These are phyloP conservation scores for Acanthamoeba sp. DNA, from an alignment of 208 protist species.

Conservation along the genomic window DNA sequence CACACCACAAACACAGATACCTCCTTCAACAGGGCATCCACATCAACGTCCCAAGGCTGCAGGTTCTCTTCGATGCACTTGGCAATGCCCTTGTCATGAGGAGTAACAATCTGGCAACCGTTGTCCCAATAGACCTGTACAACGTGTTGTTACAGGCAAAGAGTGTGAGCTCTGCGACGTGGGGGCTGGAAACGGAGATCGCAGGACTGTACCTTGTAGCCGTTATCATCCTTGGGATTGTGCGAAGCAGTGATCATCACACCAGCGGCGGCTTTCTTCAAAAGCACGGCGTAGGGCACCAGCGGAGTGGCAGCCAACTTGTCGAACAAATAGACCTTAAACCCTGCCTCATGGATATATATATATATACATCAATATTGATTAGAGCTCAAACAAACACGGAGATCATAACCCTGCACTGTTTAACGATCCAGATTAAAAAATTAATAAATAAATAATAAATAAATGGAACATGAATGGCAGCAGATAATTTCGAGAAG, in stretches of 20 bases:
- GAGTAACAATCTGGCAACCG: slow-evolving; percentile 93
- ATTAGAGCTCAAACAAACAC: background rate
- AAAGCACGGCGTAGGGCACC: slow-evolving; percentile 82
- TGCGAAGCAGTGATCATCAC: slow-evolving; percentile 99
- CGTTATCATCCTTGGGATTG: slow-evolving; percentile 99
- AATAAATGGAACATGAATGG: background rate
- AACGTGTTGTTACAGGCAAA: too few species aligned
- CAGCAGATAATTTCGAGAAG: background rate
- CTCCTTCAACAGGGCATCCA: background rate
- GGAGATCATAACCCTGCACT: too few species aligned
- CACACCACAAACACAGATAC: background rate
- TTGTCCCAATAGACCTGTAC: slow-evolving; percentile 96
- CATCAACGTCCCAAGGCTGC: slow-evolving; percentile 86
- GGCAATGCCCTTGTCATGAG: slow-evolving; percentile 95
- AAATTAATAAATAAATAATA: background rate
- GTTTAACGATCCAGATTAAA: background rate
- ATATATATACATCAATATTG: background rate
- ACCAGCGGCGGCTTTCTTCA: slow-evolving; percentile 88
- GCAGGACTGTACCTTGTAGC: slow-evolving; percentile 97
- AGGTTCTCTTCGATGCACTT: slow-evolving; percentile 93
- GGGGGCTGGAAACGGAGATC: too few species aligned
- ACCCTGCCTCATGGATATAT: background rate
- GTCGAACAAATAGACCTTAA: slow-evolving; percentile 8
- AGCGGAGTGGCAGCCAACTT: slow-evolving; percentile 13
- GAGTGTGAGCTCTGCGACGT: too few species aligned